Evolutionary conservation across 192 early-diverging fungal species (phyloP).

Genomic region (Rhizoclosmatium globosum): DNA sequence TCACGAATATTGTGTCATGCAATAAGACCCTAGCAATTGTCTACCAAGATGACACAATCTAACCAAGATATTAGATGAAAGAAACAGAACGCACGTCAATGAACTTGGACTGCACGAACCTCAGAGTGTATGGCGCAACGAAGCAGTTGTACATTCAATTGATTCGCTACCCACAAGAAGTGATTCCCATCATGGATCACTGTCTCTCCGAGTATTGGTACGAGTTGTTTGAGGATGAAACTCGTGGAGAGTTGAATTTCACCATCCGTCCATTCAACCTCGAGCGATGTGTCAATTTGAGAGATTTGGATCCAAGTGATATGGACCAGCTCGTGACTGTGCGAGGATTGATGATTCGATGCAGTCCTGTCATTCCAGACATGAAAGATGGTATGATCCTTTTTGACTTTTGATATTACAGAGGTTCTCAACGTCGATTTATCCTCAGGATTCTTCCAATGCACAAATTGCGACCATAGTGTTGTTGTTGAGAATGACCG

Average conservation of each 20-base stretch:
- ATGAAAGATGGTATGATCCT: conserved; percentile 74
- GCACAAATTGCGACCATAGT: conserved; percentile 88
- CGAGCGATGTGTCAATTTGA: conserved; percentile 78
- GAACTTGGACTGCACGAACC: conserved; percentile 91
- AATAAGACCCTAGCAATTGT: no score
- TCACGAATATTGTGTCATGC: no score
- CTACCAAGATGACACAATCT: no score
- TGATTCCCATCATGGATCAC: conserved; percentile 94
- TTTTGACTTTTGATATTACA: neutral
- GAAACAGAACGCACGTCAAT: conserved; percentile 70
- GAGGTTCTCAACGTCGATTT: neutral
- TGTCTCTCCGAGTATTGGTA: conserved; percentile 77
- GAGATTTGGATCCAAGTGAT: conserved; percentile 92
- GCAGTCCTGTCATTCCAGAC: conserved; percentile 93
- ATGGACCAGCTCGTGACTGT: conserved; percentile 96
- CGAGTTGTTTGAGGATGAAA: conserved; percentile 70
- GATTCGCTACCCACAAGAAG: conserved; percentile 93
- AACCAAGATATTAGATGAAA: conserved; percentile 62
- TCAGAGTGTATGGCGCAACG: conserved; percentile 70
- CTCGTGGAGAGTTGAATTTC: conserved; percentile 61
- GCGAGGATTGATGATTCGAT: conserved; percentile 92
- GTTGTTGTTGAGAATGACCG: conserved; percentile 82
- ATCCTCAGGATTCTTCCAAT: conserved; percentile 93
- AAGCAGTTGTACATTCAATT: conserved; percentile 86
- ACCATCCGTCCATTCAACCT: conserved; percentile 89